Base-by-base conservation (phyloP, 306 rosid genomes). In the Malus orientalis region DNA sequence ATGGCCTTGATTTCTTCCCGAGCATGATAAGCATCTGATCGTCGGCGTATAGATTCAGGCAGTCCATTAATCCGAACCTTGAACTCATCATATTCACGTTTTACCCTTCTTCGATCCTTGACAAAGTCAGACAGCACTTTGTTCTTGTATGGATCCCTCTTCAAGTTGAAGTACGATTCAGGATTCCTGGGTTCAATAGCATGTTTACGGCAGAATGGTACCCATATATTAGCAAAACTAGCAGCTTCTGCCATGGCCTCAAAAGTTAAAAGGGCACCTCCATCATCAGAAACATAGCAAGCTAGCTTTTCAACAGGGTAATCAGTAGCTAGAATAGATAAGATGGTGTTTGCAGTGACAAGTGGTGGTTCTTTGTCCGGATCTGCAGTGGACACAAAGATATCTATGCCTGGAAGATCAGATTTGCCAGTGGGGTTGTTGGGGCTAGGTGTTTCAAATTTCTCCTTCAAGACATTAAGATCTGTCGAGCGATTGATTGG, bases 181-280 rank as follows among this genome's bases (percentile, higher is more conserved):
- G 98, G 98, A 84, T 94, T 94, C 80, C 98, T 87, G 23, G 98
- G 98, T 79, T 94, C 98, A 61, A 94, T 94, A 30, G n/a, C 70
- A 80, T 94, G 98, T 76, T 94, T 94, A 59, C 98, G 96, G 74
- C 98, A 94, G 84, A 94, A 94, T 3, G 98, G 98, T 69, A 87
- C 93, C 98, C 98, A 94, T 15, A 60, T 62, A 74, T 94, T 92
- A 55, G 98, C 91, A 90, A 90, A 94, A 78, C 98, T 94, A 27
- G 98, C 98, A 71, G 98, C 98, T 80, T 94, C 98, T 15, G 98
- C 98, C 98, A 94, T 94, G 75, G 98, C 98, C 87, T 94, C 98
- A 74, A 94, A 94, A 58, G 98, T 94, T 75, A 94, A 71, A 78
- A 94, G 97, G 54, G 98, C 98, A 71, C 98, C 98, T 67, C 98